Conservation (phyloP, 1,139 yeast species). For the Kodamaea fungicola region DNA sequence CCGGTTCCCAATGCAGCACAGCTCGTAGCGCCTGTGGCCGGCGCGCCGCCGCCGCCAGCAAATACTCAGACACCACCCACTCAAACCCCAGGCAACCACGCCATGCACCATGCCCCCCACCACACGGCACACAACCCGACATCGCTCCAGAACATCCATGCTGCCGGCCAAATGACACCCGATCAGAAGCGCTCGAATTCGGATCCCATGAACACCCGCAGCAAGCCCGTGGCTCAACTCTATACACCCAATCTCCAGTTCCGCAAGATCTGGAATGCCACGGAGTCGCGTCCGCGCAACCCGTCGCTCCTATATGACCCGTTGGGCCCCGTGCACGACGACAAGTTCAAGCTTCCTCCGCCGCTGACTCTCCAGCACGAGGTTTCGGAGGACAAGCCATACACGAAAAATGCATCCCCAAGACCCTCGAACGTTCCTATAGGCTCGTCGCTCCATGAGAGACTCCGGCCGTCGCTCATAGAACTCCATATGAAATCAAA, state of each 20-base stretch:
- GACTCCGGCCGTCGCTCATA: slow-evolving; percentile 40
- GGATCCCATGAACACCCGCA: no score
- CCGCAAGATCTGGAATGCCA: slow-evolving; percentile 37
- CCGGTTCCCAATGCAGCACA: no score
- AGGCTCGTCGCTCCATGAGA: slow-evolving; percentile 22
- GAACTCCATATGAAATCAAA: slow-evolving; percentile 30
- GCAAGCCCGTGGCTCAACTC: background rate
- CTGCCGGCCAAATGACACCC: no score
- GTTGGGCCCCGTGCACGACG: slow-evolving; percentile 6
- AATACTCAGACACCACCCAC: no score
- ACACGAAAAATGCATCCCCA: slow-evolving; percentile 3
- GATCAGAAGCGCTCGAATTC: no score
- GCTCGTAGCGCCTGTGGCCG: no score
- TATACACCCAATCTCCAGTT: slow-evolving; percentile 33
- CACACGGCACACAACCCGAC: no score
- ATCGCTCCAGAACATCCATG: no score
- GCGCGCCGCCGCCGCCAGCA: no score
- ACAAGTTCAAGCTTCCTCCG: slow-evolving; percentile 6
- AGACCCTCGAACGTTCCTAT: slow-evolving; percentile 20
- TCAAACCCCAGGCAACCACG: no score
- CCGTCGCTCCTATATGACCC: slow-evolving; percentile 8
- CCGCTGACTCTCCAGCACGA: slow-evolving; percentile 7
- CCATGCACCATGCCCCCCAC: no score
- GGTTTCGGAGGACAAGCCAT: slow-evolving; percentile 3
- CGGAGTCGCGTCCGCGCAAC: slow-evolving; percentile 4